Conservation (phyloP, 805 yeast species). For the Kuraishia piskuri region DNA sequence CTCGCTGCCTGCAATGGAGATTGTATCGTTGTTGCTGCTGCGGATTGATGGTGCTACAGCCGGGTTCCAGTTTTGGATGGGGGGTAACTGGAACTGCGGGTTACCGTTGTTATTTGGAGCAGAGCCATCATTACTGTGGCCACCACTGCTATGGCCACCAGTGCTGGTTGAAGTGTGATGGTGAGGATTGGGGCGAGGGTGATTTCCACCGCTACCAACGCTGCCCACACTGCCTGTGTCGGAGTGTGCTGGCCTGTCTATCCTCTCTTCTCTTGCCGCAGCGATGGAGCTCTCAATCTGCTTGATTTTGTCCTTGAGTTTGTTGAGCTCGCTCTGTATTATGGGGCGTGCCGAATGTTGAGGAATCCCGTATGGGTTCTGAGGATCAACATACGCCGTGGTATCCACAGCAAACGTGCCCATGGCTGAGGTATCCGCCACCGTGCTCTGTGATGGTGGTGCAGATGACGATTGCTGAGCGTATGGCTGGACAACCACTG, state of each 20-base stretch:
- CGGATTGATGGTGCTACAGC: neutral
- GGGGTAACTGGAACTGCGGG: neutral
- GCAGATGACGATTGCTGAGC: neutral
- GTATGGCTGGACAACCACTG: too few relatives aligned
- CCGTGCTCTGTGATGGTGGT: neutral
- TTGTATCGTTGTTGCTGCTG: neutral
- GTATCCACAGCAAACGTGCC: neutral
- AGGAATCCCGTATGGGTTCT: neutral
- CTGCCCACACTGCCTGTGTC: neutral
- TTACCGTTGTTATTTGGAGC: neutral
- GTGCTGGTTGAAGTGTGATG: too few relatives aligned
- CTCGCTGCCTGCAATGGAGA: neutral
- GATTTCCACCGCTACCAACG: neutral
- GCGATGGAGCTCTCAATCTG: conserved; percentile 37
- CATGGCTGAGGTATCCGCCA: neutral
- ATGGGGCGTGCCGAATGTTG: neutral
- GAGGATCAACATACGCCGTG: neutral
- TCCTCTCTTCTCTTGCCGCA: conserved; percentile 12
- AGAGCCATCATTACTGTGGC: neutral
- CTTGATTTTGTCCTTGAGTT: conserved; percentile 31
- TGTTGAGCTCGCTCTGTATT: conserved; percentile 21
- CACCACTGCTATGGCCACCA: neutral
- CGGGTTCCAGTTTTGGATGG: neutral
- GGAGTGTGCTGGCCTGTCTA: neutral
- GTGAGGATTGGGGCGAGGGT: too few relatives aligned